Evolutionary conservation across 805 yeast genomes (phyloP).

Genomic region (Groenewaldozyma salmanticensis): DNA sequence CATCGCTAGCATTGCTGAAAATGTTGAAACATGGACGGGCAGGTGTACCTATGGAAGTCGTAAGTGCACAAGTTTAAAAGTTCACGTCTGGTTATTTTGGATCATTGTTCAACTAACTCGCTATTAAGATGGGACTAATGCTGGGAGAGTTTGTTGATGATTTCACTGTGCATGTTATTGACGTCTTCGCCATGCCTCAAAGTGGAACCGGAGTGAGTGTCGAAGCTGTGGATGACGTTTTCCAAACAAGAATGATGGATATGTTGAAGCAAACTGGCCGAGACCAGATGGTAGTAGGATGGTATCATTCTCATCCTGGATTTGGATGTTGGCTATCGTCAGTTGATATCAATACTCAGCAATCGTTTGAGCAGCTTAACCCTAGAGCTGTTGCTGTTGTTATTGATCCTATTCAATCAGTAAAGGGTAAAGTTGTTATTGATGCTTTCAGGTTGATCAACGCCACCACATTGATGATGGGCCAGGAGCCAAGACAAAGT

Average conservation of each 20-base stretch:
- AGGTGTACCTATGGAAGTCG: slow-evolving; percentile 64
- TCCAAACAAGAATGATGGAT: slow-evolving; percentile 99
- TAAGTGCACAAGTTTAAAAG: slow-evolving; percentile 9
- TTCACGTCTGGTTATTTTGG: no score
- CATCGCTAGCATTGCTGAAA: slow-evolving; percentile 87
- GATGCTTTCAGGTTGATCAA: slow-evolving; percentile 96
- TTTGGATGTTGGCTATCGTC: slow-evolving; percentile 99
- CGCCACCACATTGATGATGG: slow-evolving; percentile 80
- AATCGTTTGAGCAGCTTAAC: slow-evolving; percentile 92
- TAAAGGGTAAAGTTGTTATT: slow-evolving; percentile 96
- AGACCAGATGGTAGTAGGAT: slow-evolving; percentile 98
- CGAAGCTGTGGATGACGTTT: slow-evolving; percentile 98
- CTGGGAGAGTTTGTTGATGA: slow-evolving; percentile 97
- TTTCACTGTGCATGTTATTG: slow-evolving; percentile 92
- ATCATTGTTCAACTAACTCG: no score
- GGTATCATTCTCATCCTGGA: slow-evolving; percentile 99
- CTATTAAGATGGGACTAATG: slow-evolving; percentile 99
- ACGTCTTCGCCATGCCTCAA: slow-evolving; percentile 99
- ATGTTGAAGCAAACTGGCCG: slow-evolving; percentile 99
- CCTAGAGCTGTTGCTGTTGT: slow-evolving; percentile 97
- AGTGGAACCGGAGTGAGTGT: slow-evolving; percentile 93
- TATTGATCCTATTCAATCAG: slow-evolving; percentile 96
- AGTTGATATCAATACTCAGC: slow-evolving; percentile 96
- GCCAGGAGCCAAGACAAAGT: slow-evolving; percentile 96
- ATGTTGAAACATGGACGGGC: slow-evolving; percentile 94